These are phyloP conservation scores for Clonostachys rosea DNA, from an alignment of 2,329 filamentous ascomycete genomes.

Conservation along the genomic window DNA sequence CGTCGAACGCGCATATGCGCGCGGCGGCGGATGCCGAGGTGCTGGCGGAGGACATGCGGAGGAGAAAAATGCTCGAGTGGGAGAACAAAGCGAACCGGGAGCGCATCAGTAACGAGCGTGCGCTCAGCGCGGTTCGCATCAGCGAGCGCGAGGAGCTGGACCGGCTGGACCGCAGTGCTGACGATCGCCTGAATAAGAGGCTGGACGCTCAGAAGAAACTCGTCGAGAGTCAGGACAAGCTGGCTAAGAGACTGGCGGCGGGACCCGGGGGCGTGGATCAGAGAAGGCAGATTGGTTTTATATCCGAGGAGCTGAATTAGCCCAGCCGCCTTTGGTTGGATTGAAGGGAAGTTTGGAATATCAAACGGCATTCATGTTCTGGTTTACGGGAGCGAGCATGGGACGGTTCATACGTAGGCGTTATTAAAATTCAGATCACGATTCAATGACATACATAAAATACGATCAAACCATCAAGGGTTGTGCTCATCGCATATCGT, in stretches of 20 bases:
- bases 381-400: too few relatives aligned
- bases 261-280: constrained; percentile 13
- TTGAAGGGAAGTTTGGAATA: too few relatives aligned
- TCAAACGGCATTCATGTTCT: too few relatives aligned
- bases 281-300: constrained; percentile 50
- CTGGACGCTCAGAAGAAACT: constrained; percentile 47
- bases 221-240: constrained; percentile 38
- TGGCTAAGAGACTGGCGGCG: constrained; percentile 38
- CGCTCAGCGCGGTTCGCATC: constrained; percentile 42
- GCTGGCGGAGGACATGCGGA: constrained; percentile 35
- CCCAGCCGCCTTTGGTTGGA: not conserved
- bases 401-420: too few relatives aligned
- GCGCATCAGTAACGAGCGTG: constrained; percentile 40
- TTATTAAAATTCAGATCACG: too few relatives aligned
- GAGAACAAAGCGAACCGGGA: constrained; percentile 39
- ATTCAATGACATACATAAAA: too few relatives aligned
- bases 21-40: constrained; percentile 41
- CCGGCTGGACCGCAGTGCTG: constrained; percentile 37
- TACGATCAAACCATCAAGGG: too few relatives aligned
- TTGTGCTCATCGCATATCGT: too few relatives aligned
- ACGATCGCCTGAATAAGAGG: constrained; percentile 36
- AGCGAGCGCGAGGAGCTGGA: constrained; percentile 48
- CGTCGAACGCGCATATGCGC: constrained; percentile 34
- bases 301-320: constrained; percentile 42
- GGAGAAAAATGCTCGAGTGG: constrained; percentile 41